Evolutionary conservation across 2,329 filamentous ascomycete genomes (phyloP).

Genomic region (Blastomyces gilchristii): DNA sequence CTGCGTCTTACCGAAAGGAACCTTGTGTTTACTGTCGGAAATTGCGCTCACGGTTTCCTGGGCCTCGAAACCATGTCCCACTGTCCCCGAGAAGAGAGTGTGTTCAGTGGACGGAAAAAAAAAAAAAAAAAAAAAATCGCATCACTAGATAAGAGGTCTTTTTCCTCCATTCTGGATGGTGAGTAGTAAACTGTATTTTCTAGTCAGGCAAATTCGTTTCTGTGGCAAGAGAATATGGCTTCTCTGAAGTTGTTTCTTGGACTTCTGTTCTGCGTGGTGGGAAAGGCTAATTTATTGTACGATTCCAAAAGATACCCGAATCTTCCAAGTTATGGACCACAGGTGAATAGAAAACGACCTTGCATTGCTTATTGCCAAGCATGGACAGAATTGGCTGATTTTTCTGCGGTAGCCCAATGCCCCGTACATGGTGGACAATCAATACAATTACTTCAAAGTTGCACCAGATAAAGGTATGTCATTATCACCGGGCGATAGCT

Average conservation of each 20-base stretch:
- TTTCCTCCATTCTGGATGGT: too few relatives aligned
- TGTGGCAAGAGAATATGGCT: background rate
- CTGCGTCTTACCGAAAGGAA: too few relatives aligned
- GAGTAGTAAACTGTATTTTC: background rate
- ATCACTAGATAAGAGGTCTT: too few relatives aligned
- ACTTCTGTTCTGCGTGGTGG: background rate
- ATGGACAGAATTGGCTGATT: background rate
- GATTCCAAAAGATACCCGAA: background rate
- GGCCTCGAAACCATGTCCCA: too few relatives aligned
- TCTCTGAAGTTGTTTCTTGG: background rate
- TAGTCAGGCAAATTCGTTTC: background rate
- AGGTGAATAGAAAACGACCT: conserved; percentile 2
- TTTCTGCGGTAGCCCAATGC: background rate
- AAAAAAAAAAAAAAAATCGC: too few relatives aligned
- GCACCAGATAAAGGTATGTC: conserved; percentile 4
- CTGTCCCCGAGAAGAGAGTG: too few relatives aligned
- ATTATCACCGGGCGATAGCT: too few relatives aligned
- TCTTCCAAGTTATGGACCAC: conserved; percentile 4
- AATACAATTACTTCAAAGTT: conserved; percentile 4
- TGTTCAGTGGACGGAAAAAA: too few relatives aligned
- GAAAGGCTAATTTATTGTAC: background rate
- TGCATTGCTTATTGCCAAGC: background rate
- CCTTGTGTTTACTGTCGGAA: too few relatives aligned
- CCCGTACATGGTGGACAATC: conserved; percentile 6
- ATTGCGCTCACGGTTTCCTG: too few relatives aligned